These are phyloP conservation scores for Phytopythium aichiense DNA, from an alignment of 352 stramenopile genomes.

Conservation along the genomic window DNA sequence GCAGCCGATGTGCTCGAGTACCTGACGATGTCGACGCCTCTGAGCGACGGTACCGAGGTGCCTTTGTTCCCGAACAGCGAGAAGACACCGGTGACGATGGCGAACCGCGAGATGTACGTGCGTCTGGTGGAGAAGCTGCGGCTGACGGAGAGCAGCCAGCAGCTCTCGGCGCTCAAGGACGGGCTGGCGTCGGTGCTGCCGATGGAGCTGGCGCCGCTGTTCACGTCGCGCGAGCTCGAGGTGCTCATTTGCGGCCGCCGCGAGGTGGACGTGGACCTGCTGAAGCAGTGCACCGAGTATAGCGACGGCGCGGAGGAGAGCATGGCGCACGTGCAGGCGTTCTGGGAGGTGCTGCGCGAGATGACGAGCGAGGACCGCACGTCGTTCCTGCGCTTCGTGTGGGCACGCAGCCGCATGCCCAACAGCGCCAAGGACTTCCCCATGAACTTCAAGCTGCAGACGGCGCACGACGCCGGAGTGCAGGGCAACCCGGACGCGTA, in stretches of 20 bases:
- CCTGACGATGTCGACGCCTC: conserved; percentile 68
- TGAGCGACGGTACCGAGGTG: conserved; percentile 81
- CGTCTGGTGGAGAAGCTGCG: conserved; percentile 64
- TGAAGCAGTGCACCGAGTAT: conserved; percentile 96
- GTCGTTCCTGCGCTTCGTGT: conserved; percentile 97
- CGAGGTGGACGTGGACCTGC: conserved; percentile 96
- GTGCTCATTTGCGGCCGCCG: conserved; percentile 94
- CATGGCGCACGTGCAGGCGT: conserved; percentile 89
- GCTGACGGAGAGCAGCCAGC: conserved; percentile 76
- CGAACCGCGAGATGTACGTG: conserved; percentile 59
- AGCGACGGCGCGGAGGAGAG: conserved; percentile 91
- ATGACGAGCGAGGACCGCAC: conserved; percentile 95
- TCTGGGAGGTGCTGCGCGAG: conserved; percentile 96
- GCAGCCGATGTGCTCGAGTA: conserved; percentile 60
- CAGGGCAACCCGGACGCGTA: conserved; percentile 85
- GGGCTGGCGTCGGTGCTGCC: conserved; percentile 94
- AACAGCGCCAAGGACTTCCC: conserved; percentile 96
- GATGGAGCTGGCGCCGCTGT: conserved; percentile 94
- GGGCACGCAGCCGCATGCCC: conserved; percentile 95
- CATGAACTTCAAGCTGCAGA: conserved; percentile 93
- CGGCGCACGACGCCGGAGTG: conserved; percentile 75
- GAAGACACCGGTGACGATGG: conserved; percentile 57
- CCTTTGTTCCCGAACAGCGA: conserved; percentile 63
- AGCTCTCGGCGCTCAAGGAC: conserved; percentile 71
- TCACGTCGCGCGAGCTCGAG: conserved; percentile 95